Percentiles rank a stretch among this genome's conserved stretches.
Conservation (phyloP, 2,329 filamentous ascomycete species). For the Ciborinia camelliae region DNA sequence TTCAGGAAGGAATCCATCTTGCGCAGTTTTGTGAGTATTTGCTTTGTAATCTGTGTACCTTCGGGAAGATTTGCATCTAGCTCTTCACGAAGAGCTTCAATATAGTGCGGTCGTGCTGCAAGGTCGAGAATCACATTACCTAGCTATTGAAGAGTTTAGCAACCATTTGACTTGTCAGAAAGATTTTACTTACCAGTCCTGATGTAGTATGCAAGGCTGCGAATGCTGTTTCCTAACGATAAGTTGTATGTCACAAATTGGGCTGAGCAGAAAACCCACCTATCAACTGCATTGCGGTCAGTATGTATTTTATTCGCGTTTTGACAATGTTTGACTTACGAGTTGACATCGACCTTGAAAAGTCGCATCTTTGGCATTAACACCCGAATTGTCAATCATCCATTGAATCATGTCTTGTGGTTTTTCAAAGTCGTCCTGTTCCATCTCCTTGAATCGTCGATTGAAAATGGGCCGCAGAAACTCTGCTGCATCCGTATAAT, state of each 20-base stretch:
- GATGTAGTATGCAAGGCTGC: slow-evolving; percentile 6
- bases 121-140: slow-evolving; percentile 46
- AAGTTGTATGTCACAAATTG: background rate
- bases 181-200: background rate
- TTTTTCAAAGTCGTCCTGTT: slow-evolving; percentile 1
- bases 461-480: slow-evolving; percentile 10
- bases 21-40: slow-evolving; percentile 25
- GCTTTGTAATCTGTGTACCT: slow-evolving; percentile 39
- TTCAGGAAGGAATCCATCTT: slow-evolving; percentile 43
- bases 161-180: background rate
- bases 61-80: slow-evolving; percentile 31
- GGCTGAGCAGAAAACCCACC: background rate
- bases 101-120: slow-evolving; percentile 46
- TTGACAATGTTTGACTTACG: background rate
- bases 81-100: slow-evolving; percentile 25
- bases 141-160: slow-evolving; percentile 1
- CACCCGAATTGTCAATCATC: slow-evolving; percentile 14
- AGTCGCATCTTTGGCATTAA: slow-evolving; percentile 4
- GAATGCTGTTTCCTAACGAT: background rate
- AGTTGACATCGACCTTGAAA: slow-evolving; percentile 16
- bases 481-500: slow-evolving; percentile 8
- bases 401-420: slow-evolving; percentile 16
- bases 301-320: background rate
- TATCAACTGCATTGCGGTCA: background rate
- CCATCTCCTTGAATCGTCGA: slow-evolving; percentile 5